phyloP scores from a whole-genome alignment of 345 rosid species.

The Kernera saxatilis region DNA sequence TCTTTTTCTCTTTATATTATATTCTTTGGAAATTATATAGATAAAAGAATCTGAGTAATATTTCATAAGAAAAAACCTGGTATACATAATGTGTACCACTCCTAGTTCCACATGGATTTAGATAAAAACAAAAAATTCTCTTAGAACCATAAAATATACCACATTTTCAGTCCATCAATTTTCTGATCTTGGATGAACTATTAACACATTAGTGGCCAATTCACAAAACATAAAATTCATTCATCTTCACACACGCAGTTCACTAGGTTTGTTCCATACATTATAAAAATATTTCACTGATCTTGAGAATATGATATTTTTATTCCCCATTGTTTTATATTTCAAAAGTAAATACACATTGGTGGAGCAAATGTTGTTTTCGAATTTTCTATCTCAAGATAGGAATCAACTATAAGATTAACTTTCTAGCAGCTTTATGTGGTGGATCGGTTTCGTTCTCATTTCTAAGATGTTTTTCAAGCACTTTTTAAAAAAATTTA shows the following conservation, averaged over 20 bases:
- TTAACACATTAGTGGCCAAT: neutral
- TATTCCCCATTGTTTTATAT: neutral
- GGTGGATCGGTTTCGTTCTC: conserved; percentile 28
- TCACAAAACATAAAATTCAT: neutral
- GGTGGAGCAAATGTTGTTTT: conserved; percentile 21
- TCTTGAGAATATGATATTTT: conserved; percentile 7
- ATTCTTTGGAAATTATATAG: neutral
- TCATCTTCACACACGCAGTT: neutral
- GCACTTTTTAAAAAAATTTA: neutral
- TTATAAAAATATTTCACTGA: neutral
- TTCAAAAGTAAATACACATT: neutral
- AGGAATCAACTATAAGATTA: conserved; percentile 17
- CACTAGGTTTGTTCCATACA: neutral
- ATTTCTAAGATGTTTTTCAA: conserved; percentile 13
- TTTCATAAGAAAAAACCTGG: neutral
- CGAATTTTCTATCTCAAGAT: conserved; percentile 14
- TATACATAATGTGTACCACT: neutral
- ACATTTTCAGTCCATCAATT: neutral
- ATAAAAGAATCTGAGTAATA: neutral
- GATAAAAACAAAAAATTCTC: neutral
- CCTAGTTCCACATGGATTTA: neutral
- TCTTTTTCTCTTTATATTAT: neutral
- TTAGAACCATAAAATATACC: neutral
- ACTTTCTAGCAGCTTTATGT: conserved; percentile 20
- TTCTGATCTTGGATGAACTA: neutral